phyloP scores from a whole-genome alignment of 2,329 filamentous ascomycete genomes.

The Ilyonectria destructans region DNA sequence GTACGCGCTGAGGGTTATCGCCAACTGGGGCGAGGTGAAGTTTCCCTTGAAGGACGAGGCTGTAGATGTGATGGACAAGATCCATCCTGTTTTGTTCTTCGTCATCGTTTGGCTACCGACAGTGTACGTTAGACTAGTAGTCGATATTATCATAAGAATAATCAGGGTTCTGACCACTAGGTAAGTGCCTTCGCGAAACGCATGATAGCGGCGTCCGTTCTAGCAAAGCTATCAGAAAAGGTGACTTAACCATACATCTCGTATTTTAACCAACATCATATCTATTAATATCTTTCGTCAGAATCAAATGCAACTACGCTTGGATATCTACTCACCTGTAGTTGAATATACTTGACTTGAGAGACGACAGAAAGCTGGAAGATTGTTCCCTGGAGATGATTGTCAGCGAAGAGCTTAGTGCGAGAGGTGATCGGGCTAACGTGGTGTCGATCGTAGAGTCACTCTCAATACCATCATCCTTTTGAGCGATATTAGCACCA shows the following conservation, averaged over 20 bases:
- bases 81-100: background rate
- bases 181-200: background rate
- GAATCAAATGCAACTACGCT: background rate
- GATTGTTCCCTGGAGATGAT: background rate
- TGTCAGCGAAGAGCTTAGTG: background rate
- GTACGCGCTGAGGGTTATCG: background rate
- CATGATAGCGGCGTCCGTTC: background rate
- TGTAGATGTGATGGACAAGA: conserved; percentile 4
- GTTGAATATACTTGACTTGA: background rate
- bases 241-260: background rate
- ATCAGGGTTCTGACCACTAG: background rate
- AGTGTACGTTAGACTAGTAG: background rate
- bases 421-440: too few species aligned
- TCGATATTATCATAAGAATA: background rate
- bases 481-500: too few species aligned
- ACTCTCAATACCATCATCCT: too few species aligned
- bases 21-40: background rate
- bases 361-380: background rate
- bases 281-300: background rate
- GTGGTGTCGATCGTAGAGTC: too few species aligned
- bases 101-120: background rate
- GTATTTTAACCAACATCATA: background rate
- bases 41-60: background rate
- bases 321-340: background rate
- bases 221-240: background rate